Evolutionary conservation across 75 land plant species (phyloP), one percentile per base, ranked within the genome.

Genomic region (Larix kaempferi): DNA sequence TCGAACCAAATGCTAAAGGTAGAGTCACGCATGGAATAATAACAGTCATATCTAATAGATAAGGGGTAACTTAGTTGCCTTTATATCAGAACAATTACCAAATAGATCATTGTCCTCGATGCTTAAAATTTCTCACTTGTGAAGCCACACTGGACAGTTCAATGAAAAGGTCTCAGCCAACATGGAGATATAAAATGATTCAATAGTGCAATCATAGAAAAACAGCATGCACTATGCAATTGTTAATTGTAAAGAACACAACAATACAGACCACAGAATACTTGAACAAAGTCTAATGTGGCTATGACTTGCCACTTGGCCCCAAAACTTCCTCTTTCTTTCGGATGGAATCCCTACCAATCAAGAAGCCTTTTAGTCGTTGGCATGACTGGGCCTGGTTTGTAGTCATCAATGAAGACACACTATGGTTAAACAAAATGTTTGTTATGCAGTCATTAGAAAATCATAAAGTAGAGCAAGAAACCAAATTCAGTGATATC

Each of bases 371-470:
- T 33, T 59, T 85, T 56, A 85, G 59, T 91, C 29, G 88, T 87
- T 17, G 90, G 91, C 77, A 86, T 89, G 82, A 81, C 80, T 12
- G 89, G 83, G n/a, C 73, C 79, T 74, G 83, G 87, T 83, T 87
- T 90, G 41, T 94, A 6, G 98, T 95, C 91, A 95, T 78, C 78
- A 95, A 80, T 35, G 98, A 92, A 17, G 98, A 87, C 3, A 95
- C 91, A 77, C 98, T 95, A 91, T 84, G 86, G 37, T 15, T 49
- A 71, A 69, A 37, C 22, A 8, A 67, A 67, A 3, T 15, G 41
- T 66, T 66, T 7, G 5, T 35, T n/a, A 17, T 33, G 67, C 19
- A n/a, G 2, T 4, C 8, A 8, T 44, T 44, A 7, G 52, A 65
- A 17, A 3, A 15, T 27, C 2, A n/a, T n/a, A n/a, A n/a, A n/a